phyloP scores from a whole-genome alignment of 106 monocot species.

The Acanthochlamys bracteata region DNA sequence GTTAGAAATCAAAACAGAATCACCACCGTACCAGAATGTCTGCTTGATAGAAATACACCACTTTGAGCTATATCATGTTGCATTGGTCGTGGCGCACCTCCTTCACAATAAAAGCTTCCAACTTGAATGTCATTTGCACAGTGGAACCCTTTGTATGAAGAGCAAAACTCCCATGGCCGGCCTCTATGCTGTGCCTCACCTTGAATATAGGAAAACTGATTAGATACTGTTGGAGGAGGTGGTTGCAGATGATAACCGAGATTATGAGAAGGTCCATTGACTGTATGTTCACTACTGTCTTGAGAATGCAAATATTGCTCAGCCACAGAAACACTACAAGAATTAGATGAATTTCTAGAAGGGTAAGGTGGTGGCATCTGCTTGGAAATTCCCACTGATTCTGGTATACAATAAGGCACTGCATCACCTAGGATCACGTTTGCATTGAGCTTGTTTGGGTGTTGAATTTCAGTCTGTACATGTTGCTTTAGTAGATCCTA shows the following conservation, averaged over 20 bases:
- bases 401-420: constrained; percentile 28
- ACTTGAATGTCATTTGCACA: constrained; percentile 26
- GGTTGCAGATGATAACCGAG: constrained; percentile 56
- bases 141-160: constrained; percentile 28
- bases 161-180: constrained; percentile 28
- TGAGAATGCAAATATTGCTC: constrained; percentile 22
- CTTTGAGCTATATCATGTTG: constrained; percentile 39
- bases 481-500: constrained; percentile 42
- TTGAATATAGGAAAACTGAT: constrained; percentile 72
- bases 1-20: background rate
- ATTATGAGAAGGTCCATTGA: constrained; percentile 18
- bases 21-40: constrained; percentile 28
- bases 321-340: constrained; percentile 19
- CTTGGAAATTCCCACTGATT: constrained; percentile 31
- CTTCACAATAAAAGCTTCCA: constrained; percentile 25
- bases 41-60: constrained; percentile 30
- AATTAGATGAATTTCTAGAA: constrained; percentile 30
- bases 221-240: constrained; percentile 53
- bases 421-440: constrained; percentile 15
- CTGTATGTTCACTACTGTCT: constrained; percentile 21
- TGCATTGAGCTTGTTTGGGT: constrained; percentile 14
- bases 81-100: constrained; percentile 19
- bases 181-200: constrained; percentile 36
- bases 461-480: constrained; percentile 13
- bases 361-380: constrained; percentile 28